Conservation (phyloP, 2,329 filamentous ascomycete species). For the Colletotrichum sidae region DNA sequence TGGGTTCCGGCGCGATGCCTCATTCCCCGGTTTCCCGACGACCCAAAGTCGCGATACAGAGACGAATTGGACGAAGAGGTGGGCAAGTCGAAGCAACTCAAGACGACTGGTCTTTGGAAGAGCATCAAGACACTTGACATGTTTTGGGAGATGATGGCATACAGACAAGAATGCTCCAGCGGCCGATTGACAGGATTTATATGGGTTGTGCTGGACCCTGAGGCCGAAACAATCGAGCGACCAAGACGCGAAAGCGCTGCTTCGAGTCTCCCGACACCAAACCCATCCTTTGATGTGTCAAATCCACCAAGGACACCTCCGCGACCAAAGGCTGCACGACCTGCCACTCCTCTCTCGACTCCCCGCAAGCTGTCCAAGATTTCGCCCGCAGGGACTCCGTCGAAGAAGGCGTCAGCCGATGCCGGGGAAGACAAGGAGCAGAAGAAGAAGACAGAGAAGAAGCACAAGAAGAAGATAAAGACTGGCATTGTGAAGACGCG, state of each 20-base stretch:
- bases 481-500: slow-evolving; percentile 73
- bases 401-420: slow-evolving; percentile 47
- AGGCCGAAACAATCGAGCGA: slow-evolving; percentile 33
- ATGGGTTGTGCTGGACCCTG: slow-evolving; percentile 86
- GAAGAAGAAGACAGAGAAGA: slow-evolving; percentile 60
- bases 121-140: slow-evolving; percentile 86
- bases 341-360: slow-evolving; percentile 47
- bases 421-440: slow-evolving; percentile 36
- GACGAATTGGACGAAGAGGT: slow-evolving; percentile 90
- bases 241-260: slow-evolving; percentile 8
- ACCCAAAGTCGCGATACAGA: slow-evolving; percentile 91
- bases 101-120: slow-evolving; percentile 79
- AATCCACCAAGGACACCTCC: slow-evolving; percentile 47
- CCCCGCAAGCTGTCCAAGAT: slow-evolving; percentile 48
- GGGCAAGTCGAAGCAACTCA: slow-evolving; percentile 64
- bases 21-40: slow-evolving; percentile 92
- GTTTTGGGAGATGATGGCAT: slow-evolving; percentile 99
- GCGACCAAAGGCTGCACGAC: slow-evolving; percentile 40
- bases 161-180: slow-evolving; percentile 93
- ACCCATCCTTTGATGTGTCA: slow-evolving; percentile 43
- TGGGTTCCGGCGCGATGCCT: slow-evolving; percentile 82
- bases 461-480: slow-evolving; percentile 60
- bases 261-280: slow-evolving; percentile 42
- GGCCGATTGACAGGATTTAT: slow-evolving; percentile 93
- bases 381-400: slow-evolving; percentile 12